Evolutionary conservation across 2,329 filamentous ascomycete species (phyloP).

Genomic region (Fusarium pilosicola): DNA sequence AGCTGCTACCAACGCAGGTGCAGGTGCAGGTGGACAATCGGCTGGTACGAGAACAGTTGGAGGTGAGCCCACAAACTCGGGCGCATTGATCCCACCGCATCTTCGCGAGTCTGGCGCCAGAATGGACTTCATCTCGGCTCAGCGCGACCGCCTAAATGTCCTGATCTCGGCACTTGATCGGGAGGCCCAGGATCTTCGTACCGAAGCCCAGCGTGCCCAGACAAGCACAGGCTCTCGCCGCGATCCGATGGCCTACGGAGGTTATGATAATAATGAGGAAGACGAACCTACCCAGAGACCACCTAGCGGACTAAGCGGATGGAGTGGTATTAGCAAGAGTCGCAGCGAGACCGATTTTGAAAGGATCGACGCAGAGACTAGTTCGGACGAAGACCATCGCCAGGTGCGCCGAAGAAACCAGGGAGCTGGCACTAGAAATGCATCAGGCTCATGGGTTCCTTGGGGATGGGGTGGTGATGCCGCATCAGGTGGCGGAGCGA

Average conservation of each 20-base stretch:
- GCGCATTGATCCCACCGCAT: constrained; percentile 75
- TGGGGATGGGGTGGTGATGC: constrained; percentile 56
- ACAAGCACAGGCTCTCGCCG: constrained; percentile 36
- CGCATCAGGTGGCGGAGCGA: constrained; percentile 36
- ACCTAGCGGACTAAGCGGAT: constrained; percentile 59
- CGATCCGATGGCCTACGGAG: constrained; percentile 40
- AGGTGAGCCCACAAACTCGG: constrained; percentile 52
- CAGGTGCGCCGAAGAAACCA: constrained; percentile 48
- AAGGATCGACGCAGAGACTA: constrained; percentile 81
- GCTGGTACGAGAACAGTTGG: constrained; percentile 45
- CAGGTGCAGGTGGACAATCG: constrained; percentile 51
- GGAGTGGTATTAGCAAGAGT: constrained; percentile 77
- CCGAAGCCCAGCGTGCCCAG: constrained; percentile 46
- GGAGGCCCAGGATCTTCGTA: constrained; percentile 73
- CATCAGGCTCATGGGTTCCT: constrained; percentile 59
- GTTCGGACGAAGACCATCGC: constrained; percentile 61
- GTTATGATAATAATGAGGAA: constrained; percentile 45
- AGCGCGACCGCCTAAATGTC: constrained; percentile 79
- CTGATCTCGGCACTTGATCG: constrained; percentile 81
- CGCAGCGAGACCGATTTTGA: constrained; percentile 91
- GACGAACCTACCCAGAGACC: constrained; percentile 54
- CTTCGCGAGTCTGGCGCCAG: constrained; percentile 73
- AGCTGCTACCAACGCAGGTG: constrained; percentile 62
- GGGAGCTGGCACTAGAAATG: constrained; percentile 33
- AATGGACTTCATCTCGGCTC: constrained; percentile 78